Evolutionary conservation across 352 stramenopile genomes (phyloP), one percentile per base, ranked within the genome.

Genomic region (Pseudoperonospora humuli): DNA sequence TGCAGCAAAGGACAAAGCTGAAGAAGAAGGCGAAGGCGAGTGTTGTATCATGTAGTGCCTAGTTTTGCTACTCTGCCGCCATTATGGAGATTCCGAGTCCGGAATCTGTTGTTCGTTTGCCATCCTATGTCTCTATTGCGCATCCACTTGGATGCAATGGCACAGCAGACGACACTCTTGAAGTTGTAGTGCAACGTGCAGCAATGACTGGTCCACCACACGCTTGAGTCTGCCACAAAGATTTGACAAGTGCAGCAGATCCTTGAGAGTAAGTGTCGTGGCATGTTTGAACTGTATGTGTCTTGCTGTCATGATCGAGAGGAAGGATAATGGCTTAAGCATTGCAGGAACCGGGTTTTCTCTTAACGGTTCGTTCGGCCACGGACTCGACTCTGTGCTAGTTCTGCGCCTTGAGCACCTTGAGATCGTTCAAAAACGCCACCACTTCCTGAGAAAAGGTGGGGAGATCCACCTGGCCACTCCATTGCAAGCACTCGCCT

Each of bases 31-130:
- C 29, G 83, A 94, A 29, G 79, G 67, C 52, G 77, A 86, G 56
- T 89, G 77, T 55, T 72, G 54, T 52, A 86, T 89, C 70, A 89
- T 89, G 77, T 89, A 84, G 51, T 36, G 35, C 29, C 21, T 23
- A 32, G n/a, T n/a, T 33, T 42, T 36, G 14, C 27, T 19, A 33
- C 38, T 50, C 31, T 34, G 27, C 50, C 44, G 28, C 50, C 43
- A 57, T 39, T 14, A 56, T 45, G 34, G 44, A 56, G 44, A 53
- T 53, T 45, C 32, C 45, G 14, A 28, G 36, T 43, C 41, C 40
- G 45, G 52, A 33, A 28, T 40, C 44, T 27, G 45, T 41, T 39
- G 35, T 50, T 17, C 15, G 8, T 11, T 35, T 14, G 39, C 47
- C 36, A 6, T 9, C 10, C 19, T 59, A n/a, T 50, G 51, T 38